A percentile compares a stretch with the other conserved stretches of the same genome.
Evolutionary conservation across 768 basidiomycete species (phyloP).

Genomic region (Amanita pallidorosea): DNA sequence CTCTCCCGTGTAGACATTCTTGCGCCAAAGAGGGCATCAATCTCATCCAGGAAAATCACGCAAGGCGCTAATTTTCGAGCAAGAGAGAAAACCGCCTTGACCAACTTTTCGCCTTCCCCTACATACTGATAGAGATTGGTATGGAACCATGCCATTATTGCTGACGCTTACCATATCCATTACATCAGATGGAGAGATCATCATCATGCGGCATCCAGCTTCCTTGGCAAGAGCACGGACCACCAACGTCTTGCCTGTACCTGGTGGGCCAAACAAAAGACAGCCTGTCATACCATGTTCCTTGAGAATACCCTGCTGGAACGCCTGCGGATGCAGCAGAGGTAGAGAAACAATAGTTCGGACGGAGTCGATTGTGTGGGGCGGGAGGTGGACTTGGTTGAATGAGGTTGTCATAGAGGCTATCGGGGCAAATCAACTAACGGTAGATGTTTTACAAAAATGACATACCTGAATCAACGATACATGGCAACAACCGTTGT

Average conservation of each 20-base stretch:
- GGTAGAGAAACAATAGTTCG: conserved; percentile 88
- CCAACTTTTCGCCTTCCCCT: conserved; percentile 84
- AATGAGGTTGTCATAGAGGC: conserved; percentile 77
- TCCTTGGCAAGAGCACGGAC: conserved; percentile 89
- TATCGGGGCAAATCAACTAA: conserved; percentile 17
- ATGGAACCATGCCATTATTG: neutral
- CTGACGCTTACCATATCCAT: conserved; percentile 76
- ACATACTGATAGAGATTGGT: conserved; percentile 46
- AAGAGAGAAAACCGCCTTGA: conserved; percentile 79
- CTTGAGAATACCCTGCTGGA: conserved; percentile 81
- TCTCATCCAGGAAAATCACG: conserved; percentile 91
- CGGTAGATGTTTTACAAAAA: conserved; percentile 6
- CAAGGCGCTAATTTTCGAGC: conserved; percentile 83
- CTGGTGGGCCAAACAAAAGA: conserved; percentile 87
- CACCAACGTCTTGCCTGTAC: conserved; percentile 80
- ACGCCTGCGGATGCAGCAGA: conserved; percentile 77
- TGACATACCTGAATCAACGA: conserved; percentile 67
- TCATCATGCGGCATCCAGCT: conserved; percentile 89
- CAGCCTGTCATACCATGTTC: conserved; percentile 89
- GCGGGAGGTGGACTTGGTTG: conserved; percentile 78
- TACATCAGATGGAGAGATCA: conserved; percentile 84
- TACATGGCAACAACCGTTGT: conserved; percentile 68
- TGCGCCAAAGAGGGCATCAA: conserved; percentile 87
- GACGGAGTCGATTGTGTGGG: conserved; percentile 84
- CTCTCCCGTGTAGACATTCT: conserved; percentile 68